Conservation (phyloP, 208 protist genomes). For the Wallacemonas rigidus region DNA sequence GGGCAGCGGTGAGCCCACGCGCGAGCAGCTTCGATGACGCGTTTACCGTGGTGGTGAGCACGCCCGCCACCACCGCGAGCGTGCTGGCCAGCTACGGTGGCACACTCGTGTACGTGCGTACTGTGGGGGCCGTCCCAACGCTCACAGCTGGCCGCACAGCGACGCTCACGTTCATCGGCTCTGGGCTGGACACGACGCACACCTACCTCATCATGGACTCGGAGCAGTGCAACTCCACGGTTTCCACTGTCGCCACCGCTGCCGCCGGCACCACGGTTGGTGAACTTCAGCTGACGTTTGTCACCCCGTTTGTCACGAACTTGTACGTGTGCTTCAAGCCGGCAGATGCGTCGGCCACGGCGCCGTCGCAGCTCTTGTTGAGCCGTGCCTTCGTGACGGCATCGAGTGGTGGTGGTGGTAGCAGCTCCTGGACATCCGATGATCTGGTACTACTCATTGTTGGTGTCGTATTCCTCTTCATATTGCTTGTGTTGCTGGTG, state of each 20-base stretch:
- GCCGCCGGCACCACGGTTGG: constrained; percentile 19
- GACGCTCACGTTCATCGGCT: constrained; percentile 33
- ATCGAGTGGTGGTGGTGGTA: constrained; percentile 5
- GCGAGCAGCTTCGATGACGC: constrained; percentile 30
- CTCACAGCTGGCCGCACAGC: constrained; percentile 19
- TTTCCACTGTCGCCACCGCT: constrained; percentile 21
- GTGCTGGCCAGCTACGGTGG: constrained; percentile 34
- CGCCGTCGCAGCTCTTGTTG: constrained; percentile 38
- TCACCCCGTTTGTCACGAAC: constrained; percentile 24
- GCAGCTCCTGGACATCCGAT: constrained; percentile 50
- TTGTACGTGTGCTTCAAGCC: constrained; percentile 79
- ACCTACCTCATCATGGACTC: constrained; percentile 53
- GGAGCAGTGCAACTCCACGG: constrained; percentile 29
- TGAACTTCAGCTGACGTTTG: constrained; percentile 43
- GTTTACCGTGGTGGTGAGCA: constrained; percentile 43
- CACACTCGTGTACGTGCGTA: constrained; percentile 53
- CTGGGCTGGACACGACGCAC: constrained; percentile 63
- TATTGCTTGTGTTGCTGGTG: constrained; percentile 68
- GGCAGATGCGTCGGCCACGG: constrained; percentile 31
- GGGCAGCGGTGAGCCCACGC: constrained; percentile 7
- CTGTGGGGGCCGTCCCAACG: constrained; percentile 27
- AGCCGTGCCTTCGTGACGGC: constrained; percentile 22
- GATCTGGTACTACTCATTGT: constrained; percentile 77
- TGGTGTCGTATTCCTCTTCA: constrained; percentile 68
- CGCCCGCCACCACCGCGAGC: constrained; percentile 18